Percentiles rank a stretch among this genome's conserved stretches.
phyloP scores from a whole-genome alignment of 2,329 filamentous ascomycete genomes.

The Talaromyces rugulosus region DNA sequence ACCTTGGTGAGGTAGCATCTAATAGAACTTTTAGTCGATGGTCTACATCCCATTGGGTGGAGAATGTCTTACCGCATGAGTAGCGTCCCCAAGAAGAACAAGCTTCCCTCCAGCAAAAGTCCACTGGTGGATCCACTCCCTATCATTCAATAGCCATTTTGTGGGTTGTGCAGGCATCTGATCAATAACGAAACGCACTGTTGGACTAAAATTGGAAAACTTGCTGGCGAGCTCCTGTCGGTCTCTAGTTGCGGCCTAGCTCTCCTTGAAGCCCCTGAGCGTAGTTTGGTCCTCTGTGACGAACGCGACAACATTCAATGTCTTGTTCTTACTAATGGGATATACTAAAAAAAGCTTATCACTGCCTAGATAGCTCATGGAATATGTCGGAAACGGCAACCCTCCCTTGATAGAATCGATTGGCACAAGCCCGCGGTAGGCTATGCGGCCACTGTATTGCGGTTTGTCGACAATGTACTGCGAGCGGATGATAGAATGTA shows the following conservation, averaged over 20 bases:
- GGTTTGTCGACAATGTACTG: constrained; percentile 13
- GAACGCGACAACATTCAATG: constrained; percentile 36
- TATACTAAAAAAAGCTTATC: constrained; percentile 21
- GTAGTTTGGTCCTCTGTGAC: constrained; percentile 17
- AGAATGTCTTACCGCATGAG: background rate
- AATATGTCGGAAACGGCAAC: constrained; percentile 14
- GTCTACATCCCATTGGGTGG: background rate
- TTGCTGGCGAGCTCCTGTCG: background rate
- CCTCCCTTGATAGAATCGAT: constrained; percentile 18
- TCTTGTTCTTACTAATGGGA: constrained; percentile 22
- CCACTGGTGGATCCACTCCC: background rate
- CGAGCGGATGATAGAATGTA: constrained; percentile 17
- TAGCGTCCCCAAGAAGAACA: background rate
- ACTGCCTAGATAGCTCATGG: constrained; percentile 12
- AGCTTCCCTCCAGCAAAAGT: background rate
- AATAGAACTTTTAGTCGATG: background rate
- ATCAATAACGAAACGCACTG: background rate
- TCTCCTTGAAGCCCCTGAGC: constrained; percentile 2
- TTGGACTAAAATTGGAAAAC: background rate
- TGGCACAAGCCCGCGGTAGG: constrained; percentile 23
- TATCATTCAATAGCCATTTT: constrained; percentile 5
- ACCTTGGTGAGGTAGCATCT: constrained; percentile 3
- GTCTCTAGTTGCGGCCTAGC: constrained; percentile 1
- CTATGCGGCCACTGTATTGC: constrained; percentile 23
- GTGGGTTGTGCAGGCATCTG: background rate